phyloP scores from a whole-genome alignment of 73 alveolate species.

The Blepharisma japonicum region DNA sequence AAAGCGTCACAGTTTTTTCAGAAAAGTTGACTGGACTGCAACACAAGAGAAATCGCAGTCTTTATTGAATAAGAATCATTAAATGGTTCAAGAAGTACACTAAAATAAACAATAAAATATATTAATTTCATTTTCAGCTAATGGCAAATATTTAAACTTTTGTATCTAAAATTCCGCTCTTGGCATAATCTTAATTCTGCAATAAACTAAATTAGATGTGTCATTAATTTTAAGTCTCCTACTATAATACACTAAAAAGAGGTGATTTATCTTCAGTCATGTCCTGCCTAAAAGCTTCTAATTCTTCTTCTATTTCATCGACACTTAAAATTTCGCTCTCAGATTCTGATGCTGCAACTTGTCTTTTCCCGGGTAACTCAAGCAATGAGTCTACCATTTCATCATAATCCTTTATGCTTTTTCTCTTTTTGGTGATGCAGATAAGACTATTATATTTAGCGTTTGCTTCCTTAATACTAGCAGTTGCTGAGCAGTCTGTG shows the following conservation, averaged over 20 bases:
- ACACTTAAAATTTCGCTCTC: neutral
- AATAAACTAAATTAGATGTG: too few relatives aligned
- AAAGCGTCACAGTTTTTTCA: slow-evolving; percentile 41
- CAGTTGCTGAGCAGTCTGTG: neutral
- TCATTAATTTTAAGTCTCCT: too few relatives aligned
- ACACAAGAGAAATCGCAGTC: too few relatives aligned
- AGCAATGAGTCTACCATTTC: neutral
- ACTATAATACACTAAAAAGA: too few relatives aligned
- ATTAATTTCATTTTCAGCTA: too few relatives aligned
- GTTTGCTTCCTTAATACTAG: neutral
- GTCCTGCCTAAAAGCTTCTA: neutral
- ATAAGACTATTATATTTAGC: neutral
- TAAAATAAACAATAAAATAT: too few relatives aligned
- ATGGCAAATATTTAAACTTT: too few relatives aligned
- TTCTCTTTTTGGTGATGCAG: neutral
- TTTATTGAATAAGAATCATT: too few relatives aligned
- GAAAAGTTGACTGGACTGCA: slow-evolving; percentile 30
- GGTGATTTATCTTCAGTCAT: too few relatives aligned
- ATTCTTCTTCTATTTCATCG: slow-evolving; percentile 8
- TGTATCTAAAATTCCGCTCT: too few relatives aligned
- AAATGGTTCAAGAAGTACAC: too few relatives aligned
- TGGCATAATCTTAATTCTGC: too few relatives aligned
- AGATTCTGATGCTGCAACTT: neutral
- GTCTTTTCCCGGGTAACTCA: neutral
- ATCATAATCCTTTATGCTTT: neutral